Evolutionary conservation across 352 stramenopile genomes (phyloP), one percentile per base, ranked within the genome.

Genomic region (Elongisporangium undulatum): DNA sequence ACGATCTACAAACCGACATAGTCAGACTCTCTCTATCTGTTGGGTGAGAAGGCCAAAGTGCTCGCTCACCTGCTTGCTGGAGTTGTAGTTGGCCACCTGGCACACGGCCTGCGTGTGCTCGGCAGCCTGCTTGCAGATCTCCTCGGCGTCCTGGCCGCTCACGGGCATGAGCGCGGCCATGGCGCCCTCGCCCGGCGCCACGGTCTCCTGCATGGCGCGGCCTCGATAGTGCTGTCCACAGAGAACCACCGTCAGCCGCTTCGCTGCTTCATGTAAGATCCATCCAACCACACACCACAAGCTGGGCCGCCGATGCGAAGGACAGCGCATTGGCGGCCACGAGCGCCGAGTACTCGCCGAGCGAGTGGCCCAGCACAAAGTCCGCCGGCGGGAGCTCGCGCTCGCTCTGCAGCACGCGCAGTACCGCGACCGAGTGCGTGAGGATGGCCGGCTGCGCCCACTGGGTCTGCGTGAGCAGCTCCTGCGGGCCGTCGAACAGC

Each of bases 31-130:
- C 3, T n/a, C 24, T 9, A 45, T 24, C 49, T 29, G 4, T 50
- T 21, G 34, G 10, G 12, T 48, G 17, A 15, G 7, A 15, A 41
- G 21, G 4, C 41, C 3, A 17, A 49, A 26, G 22, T 8, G 16
- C 15, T 12, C 19, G 13, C 53, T 10, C 24, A 82, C 82, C 76
- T 96, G 87, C 69, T 90, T 92, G 66, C 64, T 89, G 10, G 83
- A 94, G 72, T 96, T 96, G 72, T 93, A 92, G 71, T 96, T 96
- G 60, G 87, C 85, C 41, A 95, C 84, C 59, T 89, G 69, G 60
- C 86, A 95, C 7, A 85, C 71, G 38, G 69, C 72, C 15, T 62
- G 56, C 0, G 74, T 73, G 53, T 67, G 61, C 1, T 58, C 52
- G 13, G 75, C 68, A 5, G 76, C 77, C 45, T 74, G 51, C 34